Evolutionary conservation across 148 eudicot genomes (phyloP).

Genomic region (Silene latifolia): DNA sequence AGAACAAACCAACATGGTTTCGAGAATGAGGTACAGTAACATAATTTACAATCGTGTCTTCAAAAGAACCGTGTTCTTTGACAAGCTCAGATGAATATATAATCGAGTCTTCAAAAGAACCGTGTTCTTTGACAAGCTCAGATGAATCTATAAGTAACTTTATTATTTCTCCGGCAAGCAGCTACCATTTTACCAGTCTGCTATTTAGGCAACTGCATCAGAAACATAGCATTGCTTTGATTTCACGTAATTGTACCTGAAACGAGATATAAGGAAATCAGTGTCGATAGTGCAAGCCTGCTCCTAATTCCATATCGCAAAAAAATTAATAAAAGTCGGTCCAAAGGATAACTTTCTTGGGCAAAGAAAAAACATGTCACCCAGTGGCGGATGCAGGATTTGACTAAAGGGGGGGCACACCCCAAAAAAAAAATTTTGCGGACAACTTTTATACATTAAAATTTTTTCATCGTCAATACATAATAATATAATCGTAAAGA

Average conservation of each 20-base stretch:
- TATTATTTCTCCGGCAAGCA: slow-evolving; percentile 15
- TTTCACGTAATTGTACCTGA: slow-evolving; percentile 24
- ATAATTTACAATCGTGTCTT: slow-evolving; percentile 34
- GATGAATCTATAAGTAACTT: slow-evolving; percentile 11
- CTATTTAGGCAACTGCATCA: slow-evolving; percentile 19
- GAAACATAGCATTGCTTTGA: slow-evolving; percentile 19
- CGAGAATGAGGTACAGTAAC: background rate
- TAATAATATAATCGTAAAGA: no score
- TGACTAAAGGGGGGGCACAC: no score
- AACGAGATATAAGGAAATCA: background rate
- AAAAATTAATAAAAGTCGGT: background rate
- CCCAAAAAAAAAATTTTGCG: no score
- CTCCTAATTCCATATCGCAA: background rate
- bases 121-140: background rate
- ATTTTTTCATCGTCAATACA: no score
- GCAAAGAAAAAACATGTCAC: no score
- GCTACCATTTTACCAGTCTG: slow-evolving; percentile 23
- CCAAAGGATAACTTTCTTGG: background rate
- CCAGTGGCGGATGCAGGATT: no score
- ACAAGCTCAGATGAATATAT: no score
- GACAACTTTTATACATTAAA: no score
- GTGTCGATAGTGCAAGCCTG: background rate
- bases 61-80: slow-evolving; percentile 13
- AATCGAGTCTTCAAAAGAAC: no score
- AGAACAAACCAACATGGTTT: background rate